phyloP scores from a whole-genome alignment of 371 early-diverging fungal species.

The Mortierella sp. region DNA sequence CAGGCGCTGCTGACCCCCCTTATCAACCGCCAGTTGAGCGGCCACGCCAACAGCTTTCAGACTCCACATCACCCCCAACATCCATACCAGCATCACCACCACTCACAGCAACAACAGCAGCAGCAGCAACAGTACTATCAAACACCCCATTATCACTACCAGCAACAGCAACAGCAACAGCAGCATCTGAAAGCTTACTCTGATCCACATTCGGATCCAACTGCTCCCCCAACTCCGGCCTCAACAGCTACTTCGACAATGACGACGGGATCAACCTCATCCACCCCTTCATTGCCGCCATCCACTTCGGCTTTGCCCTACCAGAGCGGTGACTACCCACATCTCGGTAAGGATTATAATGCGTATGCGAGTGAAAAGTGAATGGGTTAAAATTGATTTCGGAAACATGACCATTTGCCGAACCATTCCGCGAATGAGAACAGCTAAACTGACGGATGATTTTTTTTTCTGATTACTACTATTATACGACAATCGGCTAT shows the following conservation, averaged over 20 bases:
- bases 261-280: slow-evolving; percentile 20
- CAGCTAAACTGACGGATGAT: background rate
- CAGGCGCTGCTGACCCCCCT: slow-evolving; percentile 36
- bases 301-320: slow-evolving; percentile 22
- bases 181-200: slow-evolving; percentile 26
- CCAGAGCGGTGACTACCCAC: slow-evolving; percentile 25
- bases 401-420: background rate
- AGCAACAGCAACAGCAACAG: slow-evolving; percentile 18
- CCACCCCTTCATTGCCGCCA: slow-evolving; percentile 22
- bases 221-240: slow-evolving; percentile 20
- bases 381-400: background rate
- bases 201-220: slow-evolving; percentile 37
- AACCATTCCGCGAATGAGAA: background rate
- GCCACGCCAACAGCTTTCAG: slow-evolving; percentile 27
- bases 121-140: slow-evolving; percentile 13
- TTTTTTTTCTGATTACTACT: background rate
- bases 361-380: background rate
- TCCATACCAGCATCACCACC: slow-evolving; percentile 24
- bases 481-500: background rate
- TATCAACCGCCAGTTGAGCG: slow-evolving; percentile 34
- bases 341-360: background rate
- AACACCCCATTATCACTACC: slow-evolving; percentile 28
- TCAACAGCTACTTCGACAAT: slow-evolving; percentile 27
- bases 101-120: slow-evolving; percentile 20
- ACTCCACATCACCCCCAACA: slow-evolving; percentile 37